These are phyloP conservation scores for Sarcomyxa edulis DNA, from an alignment of 768 basidiomycete species.

Conservation along the genomic window DNA sequence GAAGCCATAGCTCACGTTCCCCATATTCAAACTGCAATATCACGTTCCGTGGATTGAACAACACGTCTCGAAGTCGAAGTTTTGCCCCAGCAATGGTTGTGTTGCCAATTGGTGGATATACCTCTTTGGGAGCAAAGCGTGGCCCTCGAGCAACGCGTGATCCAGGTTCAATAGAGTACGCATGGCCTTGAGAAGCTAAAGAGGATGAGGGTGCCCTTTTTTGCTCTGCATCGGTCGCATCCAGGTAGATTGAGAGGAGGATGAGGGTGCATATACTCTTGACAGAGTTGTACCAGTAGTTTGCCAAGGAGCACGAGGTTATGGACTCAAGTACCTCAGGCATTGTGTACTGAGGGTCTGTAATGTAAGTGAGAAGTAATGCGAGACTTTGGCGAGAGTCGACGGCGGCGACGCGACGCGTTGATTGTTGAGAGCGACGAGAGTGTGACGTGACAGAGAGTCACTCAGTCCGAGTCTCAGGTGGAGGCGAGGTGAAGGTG, in stretches of 20 bases:
- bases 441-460: too few relatives aligned
- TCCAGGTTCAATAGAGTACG: neutral
- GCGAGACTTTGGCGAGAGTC: too few relatives aligned
- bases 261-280: neutral
- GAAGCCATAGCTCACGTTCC: conserved; percentile 1
- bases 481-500: too few relatives aligned
- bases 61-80: neutral
- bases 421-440: too few relatives aligned
- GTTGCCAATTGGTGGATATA: conserved; percentile 3
- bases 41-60: conserved; percentile 4
- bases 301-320: neutral
- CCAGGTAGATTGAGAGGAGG: neutral
- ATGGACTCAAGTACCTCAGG: neutral
- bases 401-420: too few relatives aligned
- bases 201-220: neutral
- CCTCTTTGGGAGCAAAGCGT: neutral
- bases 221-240: conserved; percentile 1
- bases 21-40: neutral
- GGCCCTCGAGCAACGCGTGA: neutral
- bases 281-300: neutral
- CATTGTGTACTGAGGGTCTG: too few relatives aligned
- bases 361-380: too few relatives aligned
- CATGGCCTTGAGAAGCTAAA: neutral
- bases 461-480: too few relatives aligned
- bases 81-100: conserved; percentile 1